Evolutionary conservation across 495 filamentous ascomycete genomes (phyloP).

Genomic region (Xylaria sp.): DNA sequence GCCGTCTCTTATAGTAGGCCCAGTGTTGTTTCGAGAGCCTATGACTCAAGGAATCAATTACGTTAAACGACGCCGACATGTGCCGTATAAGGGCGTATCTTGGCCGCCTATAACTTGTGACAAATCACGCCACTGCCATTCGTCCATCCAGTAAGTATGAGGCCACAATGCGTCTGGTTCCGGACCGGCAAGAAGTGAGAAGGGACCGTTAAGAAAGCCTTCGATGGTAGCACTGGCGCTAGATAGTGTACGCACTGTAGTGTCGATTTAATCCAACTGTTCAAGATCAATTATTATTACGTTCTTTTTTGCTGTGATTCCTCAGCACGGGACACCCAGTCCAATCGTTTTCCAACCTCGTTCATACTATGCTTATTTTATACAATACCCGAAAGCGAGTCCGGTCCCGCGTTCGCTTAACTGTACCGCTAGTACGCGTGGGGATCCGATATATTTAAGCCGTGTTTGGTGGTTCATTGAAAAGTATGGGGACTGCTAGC

Average conservation of each 20-base stretch:
- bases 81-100: constrained; percentile 10
- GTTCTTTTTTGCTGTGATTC: not conserved
- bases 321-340: not conserved
- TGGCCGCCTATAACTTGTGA: constrained; percentile 7
- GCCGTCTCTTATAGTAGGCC: constrained; percentile 5
- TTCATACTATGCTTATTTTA: not conserved
- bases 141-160: constrained; percentile 8
- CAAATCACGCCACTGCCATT: constrained; percentile 6
- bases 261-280: not conserved
- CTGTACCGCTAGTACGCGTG: not conserved
- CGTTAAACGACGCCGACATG: constrained; percentile 4
- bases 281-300: constrained; percentile 7
- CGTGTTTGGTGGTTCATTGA: not conserved
- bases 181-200: not conserved
- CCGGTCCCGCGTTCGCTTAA: not conserved
- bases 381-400: not conserved
- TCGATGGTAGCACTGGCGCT: not conserved
- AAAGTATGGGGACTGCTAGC: not conserved
- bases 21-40: not conserved
- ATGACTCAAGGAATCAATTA: not conserved
- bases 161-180: not conserved
- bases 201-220: not conserved
- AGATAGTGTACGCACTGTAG: not conserved
- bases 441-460: not conserved
- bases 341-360: not conserved